Conservation (phyloP, 2,329 filamentous ascomycete species). For the Alternaria tenuissima region DNA sequence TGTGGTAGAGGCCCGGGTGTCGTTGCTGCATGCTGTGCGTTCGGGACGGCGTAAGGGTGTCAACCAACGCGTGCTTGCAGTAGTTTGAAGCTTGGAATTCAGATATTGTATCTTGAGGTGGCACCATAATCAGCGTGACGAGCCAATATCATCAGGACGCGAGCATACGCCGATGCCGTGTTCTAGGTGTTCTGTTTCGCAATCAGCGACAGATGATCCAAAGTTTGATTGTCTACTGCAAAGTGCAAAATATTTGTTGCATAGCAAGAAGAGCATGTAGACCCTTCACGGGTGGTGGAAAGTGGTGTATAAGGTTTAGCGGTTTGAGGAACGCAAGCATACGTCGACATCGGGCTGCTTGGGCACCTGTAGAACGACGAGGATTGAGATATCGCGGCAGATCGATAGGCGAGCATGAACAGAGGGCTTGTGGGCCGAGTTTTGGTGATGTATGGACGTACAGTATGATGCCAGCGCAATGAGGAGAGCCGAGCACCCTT, state of each 20-base stretch:
- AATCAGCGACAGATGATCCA: background rate
- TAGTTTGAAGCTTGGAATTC: background rate
- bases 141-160: background rate
- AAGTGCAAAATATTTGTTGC: background rate
- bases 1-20: slow-evolving; percentile 3
- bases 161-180: background rate
- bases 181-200: slow-evolving; percentile 7
- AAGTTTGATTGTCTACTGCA: background rate
- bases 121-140: background rate
- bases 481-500: slow-evolving; percentile 20
- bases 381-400: background rate
- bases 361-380: slow-evolving; percentile 5
- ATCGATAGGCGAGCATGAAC: slow-evolving; percentile 3
- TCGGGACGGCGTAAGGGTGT: background rate
- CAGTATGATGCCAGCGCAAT: slow-evolving; percentile 8
- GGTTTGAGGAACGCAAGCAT: background rate
- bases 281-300: background rate
- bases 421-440: slow-evolving; percentile 4
- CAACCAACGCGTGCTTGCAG: slow-evolving; percentile 8
- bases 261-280: background rate
- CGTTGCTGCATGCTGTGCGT: slow-evolving; percentile 4
- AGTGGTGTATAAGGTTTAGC: background rate
- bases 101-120: background rate
- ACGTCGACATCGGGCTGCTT: background rate
- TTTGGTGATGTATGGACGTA: slow-evolving; percentile 14